phyloP scores from a whole-genome alignment of 306 rosid genomes.

The Inga leiocalycina region DNA sequence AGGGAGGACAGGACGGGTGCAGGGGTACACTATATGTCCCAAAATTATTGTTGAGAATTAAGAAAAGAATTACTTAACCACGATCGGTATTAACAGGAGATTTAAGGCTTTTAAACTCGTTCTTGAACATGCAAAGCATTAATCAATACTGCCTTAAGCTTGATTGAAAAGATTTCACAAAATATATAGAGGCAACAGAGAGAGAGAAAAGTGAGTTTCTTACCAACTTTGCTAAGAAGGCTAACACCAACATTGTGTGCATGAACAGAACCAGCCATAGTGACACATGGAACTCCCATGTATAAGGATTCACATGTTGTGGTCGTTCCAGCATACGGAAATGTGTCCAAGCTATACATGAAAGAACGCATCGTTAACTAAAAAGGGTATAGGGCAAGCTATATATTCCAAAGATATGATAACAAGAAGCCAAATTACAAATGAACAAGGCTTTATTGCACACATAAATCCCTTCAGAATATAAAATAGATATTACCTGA shows the following conservation, averaged over 20 bases:
- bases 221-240: constrained; percentile 94
- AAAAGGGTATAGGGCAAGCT: background rate
- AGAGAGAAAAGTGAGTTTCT: constrained; percentile 33
- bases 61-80: background rate
- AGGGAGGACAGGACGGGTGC: background rate
- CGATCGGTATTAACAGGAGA: background rate
- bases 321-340: constrained; percentile 98
- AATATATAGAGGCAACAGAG: constrained; percentile 9
- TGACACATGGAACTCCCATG: constrained; percentile 99
- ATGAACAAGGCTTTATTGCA: constrained; percentile 14
- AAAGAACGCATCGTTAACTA: constrained; percentile 17
- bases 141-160: constrained; percentile 14
- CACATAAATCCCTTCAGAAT: constrained; percentile 14
- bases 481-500: constrained; percentile 62
- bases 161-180: constrained; percentile 19
- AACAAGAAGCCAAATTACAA: background rate
- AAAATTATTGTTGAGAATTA: background rate
- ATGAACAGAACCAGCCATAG: constrained; percentile 96
- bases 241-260: constrained; percentile 99
- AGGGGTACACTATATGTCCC: background rate
- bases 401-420: background rate
- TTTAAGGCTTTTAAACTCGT: background rate
- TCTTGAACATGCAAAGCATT: background rate
- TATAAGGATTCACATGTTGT: constrained; percentile 95
- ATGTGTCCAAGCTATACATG: constrained; percentile 87